Evolutionary conservation across 225 moss, liverwort and hornwort genomes (phyloP).

Genomic region (Pseudoscleropodium purum): DNA sequence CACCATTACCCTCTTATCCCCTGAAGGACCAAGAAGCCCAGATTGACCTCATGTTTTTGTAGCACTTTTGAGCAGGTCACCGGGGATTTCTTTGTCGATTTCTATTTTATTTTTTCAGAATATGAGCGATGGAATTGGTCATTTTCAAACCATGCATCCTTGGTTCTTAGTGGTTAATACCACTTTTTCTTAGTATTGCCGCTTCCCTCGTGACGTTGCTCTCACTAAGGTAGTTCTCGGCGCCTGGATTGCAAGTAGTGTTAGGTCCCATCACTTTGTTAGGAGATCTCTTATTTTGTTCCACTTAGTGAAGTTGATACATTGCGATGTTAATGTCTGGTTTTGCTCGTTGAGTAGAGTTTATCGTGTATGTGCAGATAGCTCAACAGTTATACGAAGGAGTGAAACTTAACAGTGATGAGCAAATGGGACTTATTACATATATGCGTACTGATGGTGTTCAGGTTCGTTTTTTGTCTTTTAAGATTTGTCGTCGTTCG

Average conservation of each 20-base stretch:
- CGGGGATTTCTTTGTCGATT: neutral
- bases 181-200: neutral
- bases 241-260: neutral
- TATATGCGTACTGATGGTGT: conserved; percentile 99
- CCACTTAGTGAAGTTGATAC: neutral
- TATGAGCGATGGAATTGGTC: too few relatives aligned
- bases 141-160: neutral
- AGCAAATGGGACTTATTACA: conserved; percentile 86
- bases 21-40: neutral
- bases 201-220: neutral
- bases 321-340: neutral
- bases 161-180: neutral
- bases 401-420: conserved; percentile 69
- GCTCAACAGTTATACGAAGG: conserved; percentile 95
- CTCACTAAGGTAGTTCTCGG: neutral
- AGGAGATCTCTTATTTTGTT: neutral
- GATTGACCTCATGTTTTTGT: neutral
- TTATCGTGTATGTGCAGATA: conserved; percentile 35
- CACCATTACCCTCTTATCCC: neutral
- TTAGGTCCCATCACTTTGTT: neutral
- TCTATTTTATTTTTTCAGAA: neutral
- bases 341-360: neutral
- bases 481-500: neutral
- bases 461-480: conserved; percentile 39
- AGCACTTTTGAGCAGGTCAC: neutral